These are phyloP conservation scores for Colletotrichum cordylinicola DNA, from an alignment of 2,329 filamentous ascomycete genomes.

Conservation along the genomic window DNA sequence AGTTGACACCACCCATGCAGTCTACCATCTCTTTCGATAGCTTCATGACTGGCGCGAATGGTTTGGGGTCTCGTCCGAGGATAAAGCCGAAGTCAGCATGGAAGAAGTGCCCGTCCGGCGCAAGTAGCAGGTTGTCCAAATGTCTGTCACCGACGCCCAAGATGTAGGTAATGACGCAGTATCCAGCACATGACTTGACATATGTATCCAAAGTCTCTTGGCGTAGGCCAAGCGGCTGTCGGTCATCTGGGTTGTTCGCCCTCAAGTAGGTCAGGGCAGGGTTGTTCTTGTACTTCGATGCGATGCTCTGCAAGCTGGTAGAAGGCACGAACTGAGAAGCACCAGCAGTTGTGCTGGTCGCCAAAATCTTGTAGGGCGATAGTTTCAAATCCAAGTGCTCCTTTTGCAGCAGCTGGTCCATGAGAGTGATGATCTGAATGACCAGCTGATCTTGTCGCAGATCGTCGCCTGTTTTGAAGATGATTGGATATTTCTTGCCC, in stretches of 20 bases:
- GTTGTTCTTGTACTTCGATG: slow-evolving; percentile 78
- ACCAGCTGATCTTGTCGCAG: slow-evolving; percentile 96
- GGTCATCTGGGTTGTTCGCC: slow-evolving; percentile 86
- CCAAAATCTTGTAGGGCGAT: slow-evolving; percentile 94
- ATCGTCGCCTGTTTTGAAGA: slow-evolving; percentile 98
- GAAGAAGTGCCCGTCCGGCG: slow-evolving; percentile 93
- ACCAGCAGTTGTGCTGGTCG: slow-evolving; percentile 87
- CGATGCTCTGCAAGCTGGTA: slow-evolving; percentile 81
- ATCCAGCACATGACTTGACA: slow-evolving; percentile 93
- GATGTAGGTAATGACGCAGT: slow-evolving; percentile 98
- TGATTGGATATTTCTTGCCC: slow-evolving; percentile 83
- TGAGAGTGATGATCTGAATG: slow-evolving; percentile 91
- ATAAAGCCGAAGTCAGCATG: slow-evolving; percentile 99
- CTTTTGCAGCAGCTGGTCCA: slow-evolving; percentile 94
- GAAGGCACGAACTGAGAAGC: slow-evolving; percentile 94
- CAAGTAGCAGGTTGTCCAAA: slow-evolving; percentile 90
- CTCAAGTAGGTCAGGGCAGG: slow-evolving; percentile 83
- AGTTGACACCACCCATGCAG: slow-evolving; percentile 88
- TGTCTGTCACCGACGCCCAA: slow-evolving; percentile 95
- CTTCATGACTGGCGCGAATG: slow-evolving; percentile 97
- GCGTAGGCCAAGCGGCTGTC: slow-evolving; percentile 82
- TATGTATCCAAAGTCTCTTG: slow-evolving; percentile 96
- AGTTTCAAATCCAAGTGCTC: slow-evolving; percentile 96
- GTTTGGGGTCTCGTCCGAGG: slow-evolving; percentile 94
- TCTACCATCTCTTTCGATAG: slow-evolving; percentile 98